phyloP scores from a whole-genome alignment of 148 eudicot species.

The Rhododendron vialii region DNA sequence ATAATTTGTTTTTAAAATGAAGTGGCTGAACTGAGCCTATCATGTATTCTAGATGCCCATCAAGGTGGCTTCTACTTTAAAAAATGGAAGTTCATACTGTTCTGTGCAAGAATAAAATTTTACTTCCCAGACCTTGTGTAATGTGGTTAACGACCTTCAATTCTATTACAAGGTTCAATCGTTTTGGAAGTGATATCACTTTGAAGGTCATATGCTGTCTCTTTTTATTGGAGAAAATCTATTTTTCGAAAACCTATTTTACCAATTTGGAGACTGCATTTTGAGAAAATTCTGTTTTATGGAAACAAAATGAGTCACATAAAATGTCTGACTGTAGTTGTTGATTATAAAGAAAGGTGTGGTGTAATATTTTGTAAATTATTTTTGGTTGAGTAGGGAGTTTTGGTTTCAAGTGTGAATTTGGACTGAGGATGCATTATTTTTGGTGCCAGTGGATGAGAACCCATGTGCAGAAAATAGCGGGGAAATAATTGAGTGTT shows the following conservation, averaged over 20 bases:
- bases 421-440: background rate
- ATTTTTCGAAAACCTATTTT: background rate
- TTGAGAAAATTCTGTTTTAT: background rate
- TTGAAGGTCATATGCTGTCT: background rate
- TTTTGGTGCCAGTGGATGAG: conserved; percentile 21
- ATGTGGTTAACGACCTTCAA: background rate
- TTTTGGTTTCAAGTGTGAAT: background rate
- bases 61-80: background rate
- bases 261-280: background rate
- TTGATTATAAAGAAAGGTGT: background rate
- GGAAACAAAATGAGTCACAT: background rate
- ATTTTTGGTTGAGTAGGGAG: background rate
- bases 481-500: conserved; percentile 10
- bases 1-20: background rate
- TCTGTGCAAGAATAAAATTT: background rate
- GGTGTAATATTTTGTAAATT: background rate
- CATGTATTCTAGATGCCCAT: background rate
- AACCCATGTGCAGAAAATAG: background rate
- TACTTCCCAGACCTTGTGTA: background rate
- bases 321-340: background rate
- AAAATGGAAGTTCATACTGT: background rate
- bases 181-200: background rate
- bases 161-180: background rate
- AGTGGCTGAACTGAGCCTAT: background rate
- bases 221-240: background rate